Evolutionary conservation across 345 rosid genomes (phyloP), one percentile per base, ranked within the genome.

Genomic region (Aurinia saxatilis): DNA sequence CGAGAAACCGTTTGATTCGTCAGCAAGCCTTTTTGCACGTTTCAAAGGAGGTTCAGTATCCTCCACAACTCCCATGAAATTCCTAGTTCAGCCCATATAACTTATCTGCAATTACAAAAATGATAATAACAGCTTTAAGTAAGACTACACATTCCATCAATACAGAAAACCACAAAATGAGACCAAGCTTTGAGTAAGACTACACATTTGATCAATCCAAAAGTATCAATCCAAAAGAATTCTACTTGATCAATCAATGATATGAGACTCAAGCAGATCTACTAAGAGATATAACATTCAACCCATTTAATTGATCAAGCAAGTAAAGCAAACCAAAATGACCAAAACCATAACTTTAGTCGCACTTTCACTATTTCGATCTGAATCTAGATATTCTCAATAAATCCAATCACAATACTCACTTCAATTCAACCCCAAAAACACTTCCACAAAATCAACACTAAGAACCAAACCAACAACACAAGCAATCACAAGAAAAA

Each of bases 11-110:
- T 77, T 80, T 6, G 77, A 57, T 60, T 77, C 82, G 56, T 73
- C 76, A 33, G 59, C 54, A 25, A 74, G 71, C 65, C 65, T 64
- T 72, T 80, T 84, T 0, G 68, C 74, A 50, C 87, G 84, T 70
- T 84, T 82, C 78, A 72, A 72, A 37, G 87, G 91, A 69, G 87
- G 87, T 77, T 81, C 87, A 49, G 60, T 78, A 79, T 84, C 87
- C 78, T 80, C 87, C 73, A 67, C 75, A 75, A 78, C 84, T 78
- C 87, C 87, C 91, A 84, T 84, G 79, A 82, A 84, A 84, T 57
- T 70, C 71, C 67, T 62, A 65, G 73, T 33, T 85, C 81, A 80
- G 78, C 82, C 87, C 87, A 80, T 75, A 78, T 71, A 70, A 60
- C 30, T 65, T 17, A 59, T 65, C 75, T 72, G 71, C 61, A 37